These are phyloP conservation scores for Ogataea pignaliae DNA, from an alignment of 805 yeast genomes.

Conservation along the genomic window DNA sequence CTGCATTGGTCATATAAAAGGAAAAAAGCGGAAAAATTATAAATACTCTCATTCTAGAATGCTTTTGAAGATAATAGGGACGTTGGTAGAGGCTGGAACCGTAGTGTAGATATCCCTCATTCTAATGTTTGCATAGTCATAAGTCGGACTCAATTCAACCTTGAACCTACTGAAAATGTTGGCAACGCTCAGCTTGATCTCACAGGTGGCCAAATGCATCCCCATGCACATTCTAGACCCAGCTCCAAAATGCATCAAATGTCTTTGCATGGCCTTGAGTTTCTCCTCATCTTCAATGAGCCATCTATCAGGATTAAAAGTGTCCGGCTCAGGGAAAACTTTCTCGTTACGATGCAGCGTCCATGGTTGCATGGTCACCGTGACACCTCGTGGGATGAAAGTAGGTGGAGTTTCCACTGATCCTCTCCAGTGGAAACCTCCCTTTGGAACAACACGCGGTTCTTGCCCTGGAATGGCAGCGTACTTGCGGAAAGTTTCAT, in stretches of 20 bases:
- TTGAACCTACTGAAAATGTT: slow-evolving; percentile 46
- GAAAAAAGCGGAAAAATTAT: background rate
- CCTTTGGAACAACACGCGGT: slow-evolving; percentile 43
- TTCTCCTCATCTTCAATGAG: slow-evolving; percentile 34
- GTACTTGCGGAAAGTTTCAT: slow-evolving; percentile 59
- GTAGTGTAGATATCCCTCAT: slow-evolving; percentile 32
- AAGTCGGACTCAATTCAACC: slow-evolving; percentile 18
- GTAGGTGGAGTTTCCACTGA: slow-evolving; percentile 15
- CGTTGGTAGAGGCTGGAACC: slow-evolving; percentile 18
- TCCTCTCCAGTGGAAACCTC: slow-evolving; percentile 11
- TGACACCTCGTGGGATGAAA: slow-evolving; percentile 43
- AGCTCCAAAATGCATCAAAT: slow-evolving; percentile 66
- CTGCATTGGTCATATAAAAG: no score
- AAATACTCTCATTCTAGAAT: background rate
- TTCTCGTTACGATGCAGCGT: slow-evolving; percentile 45
- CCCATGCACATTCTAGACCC: slow-evolving; percentile 76
- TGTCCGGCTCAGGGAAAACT: slow-evolving; percentile 37
- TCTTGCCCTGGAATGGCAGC: slow-evolving; percentile 74
- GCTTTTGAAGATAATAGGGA: slow-evolving; percentile 16
- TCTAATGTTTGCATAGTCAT: slow-evolving; percentile 20
- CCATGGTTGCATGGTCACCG: slow-evolving; percentile 56
- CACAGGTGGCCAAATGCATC: slow-evolving; percentile 60
- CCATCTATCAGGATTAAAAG: slow-evolving; percentile 56
- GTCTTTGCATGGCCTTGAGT: slow-evolving; percentile 41
- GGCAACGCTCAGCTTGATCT: slow-evolving; percentile 55